A percentile compares a stretch with the other conserved stretches of the same genome.
These are phyloP conservation scores for Lecanicillium sp. DNA, from an alignment of 2,329 filamentous ascomycete species.

Conservation along the genomic window DNA sequence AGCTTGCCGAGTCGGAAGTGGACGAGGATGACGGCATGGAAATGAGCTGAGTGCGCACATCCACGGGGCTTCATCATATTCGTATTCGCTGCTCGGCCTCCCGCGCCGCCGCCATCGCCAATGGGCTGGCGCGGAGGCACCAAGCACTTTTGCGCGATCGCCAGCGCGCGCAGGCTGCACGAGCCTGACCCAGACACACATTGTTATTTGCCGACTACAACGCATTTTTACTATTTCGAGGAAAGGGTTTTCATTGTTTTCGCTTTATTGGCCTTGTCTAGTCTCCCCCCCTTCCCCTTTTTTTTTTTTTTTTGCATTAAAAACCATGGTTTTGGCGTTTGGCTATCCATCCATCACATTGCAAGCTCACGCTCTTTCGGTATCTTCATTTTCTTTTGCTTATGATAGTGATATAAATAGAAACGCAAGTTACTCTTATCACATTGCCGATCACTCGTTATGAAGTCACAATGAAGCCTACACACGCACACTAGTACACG, in stretches of 20 bases:
- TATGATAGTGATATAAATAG: background rate
- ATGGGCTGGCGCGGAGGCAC: no score
- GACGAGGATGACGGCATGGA: constrained; percentile 61
- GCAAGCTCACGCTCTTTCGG: constrained; percentile 1
- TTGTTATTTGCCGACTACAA: no score
- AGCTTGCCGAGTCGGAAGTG: constrained; percentile 49
- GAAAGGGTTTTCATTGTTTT: background rate
- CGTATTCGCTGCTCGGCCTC: no score
- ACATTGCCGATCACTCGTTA: no score
- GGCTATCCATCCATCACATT: background rate
- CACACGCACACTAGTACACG: no score
- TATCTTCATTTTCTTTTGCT: background rate
- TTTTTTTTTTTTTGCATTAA: constrained; percentile 8
- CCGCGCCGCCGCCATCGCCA: no score
- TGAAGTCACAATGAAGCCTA: background rate
- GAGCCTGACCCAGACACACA: no score
- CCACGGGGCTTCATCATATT: no score
- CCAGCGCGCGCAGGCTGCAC: no score
- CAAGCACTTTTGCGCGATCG: no score
- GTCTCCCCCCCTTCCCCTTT: background rate
- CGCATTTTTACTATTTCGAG: no score
- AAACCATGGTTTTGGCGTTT: constrained; percentile 7
- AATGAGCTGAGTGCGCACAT: constrained; percentile 34
- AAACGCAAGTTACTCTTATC: no score
- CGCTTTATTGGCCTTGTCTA: background rate